These are phyloP conservation scores for Colletotrichum sp. DNA, from an alignment of 2,329 filamentous ascomycete genomes.

Conservation along the genomic window DNA sequence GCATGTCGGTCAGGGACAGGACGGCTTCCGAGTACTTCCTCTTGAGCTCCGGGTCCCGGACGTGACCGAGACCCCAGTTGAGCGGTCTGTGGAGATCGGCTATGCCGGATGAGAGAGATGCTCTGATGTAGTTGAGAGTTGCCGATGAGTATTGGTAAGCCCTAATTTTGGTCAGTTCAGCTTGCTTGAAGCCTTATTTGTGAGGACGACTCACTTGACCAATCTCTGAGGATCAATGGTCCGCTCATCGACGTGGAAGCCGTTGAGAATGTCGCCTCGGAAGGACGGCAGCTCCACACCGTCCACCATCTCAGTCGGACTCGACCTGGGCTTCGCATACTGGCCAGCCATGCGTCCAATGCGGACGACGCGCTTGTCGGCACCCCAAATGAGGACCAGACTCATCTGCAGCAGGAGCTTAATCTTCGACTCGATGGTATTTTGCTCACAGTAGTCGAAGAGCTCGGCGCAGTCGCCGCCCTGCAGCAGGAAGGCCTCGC, in stretches of 20 bases:
- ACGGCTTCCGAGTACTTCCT: conserved; percentile 87
- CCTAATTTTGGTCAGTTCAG: no score
- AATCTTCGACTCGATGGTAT: conserved; percentile 92
- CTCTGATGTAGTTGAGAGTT: conserved; percentile 91
- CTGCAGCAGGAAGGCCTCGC: conserved; percentile 92
- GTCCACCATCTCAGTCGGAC: conserved; percentile 81
- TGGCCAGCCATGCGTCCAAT: conserved; percentile 97
- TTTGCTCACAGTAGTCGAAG: conserved; percentile 93
- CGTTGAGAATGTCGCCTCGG: conserved; percentile 94
- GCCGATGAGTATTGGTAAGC: conserved; percentile 97
- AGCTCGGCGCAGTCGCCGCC: conserved; percentile 97
- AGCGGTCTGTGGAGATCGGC: conserved; percentile 93
- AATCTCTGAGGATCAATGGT: conserved; percentile 83
- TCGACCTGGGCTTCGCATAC: conserved; percentile 94
- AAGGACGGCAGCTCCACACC: conserved; percentile 87
- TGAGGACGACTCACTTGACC: conserved; percentile 61
- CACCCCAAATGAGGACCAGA: conserved; percentile 90
- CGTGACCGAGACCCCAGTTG: conserved; percentile 94
- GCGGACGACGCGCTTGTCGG: conserved; percentile 81
- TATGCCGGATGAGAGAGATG: conserved; percentile 83
- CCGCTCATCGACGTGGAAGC: conserved; percentile 77
- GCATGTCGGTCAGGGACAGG: conserved; percentile 83
- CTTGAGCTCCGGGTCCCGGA: conserved; percentile 82
- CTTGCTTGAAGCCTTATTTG: no score
- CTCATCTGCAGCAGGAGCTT: conserved; percentile 98